phyloP scores from a whole-genome alignment of 192 early-diverging fungal genomes.

The Lunasporangiospora selenospora region DNA sequence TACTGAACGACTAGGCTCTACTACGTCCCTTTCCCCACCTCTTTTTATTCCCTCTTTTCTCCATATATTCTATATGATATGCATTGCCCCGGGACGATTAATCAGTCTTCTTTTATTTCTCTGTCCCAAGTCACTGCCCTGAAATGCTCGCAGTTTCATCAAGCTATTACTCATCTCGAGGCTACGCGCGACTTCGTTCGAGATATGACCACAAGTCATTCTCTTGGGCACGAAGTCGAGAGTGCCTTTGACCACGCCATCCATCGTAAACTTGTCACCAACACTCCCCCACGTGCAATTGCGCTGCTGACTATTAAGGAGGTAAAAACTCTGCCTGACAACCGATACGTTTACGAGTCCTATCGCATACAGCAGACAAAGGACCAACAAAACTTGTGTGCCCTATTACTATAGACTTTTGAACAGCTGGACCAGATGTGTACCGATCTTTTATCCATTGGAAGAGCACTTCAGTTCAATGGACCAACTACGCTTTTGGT shows the following conservation, averaged over 20 bases:
- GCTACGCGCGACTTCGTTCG: constrained; percentile 9
- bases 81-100: neutral
- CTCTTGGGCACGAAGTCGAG: constrained; percentile 35
- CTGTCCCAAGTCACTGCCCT: constrained; percentile 53
- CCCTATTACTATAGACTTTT: constrained; percentile 43
- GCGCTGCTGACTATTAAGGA: constrained; percentile 52
- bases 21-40: no score
- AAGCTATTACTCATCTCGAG: constrained; percentile 39
- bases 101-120: constrained; percentile 49
- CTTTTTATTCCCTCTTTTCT: no score
- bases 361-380: no score
- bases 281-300: constrained; percentile 69
- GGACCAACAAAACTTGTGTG: no score
- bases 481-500: constrained; percentile 55
- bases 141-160: constrained; percentile 45
- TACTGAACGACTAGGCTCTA: no score
- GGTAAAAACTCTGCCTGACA: constrained; percentile 25
- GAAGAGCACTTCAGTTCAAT: constrained; percentile 48
- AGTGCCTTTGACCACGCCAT: constrained; percentile 65
- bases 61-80: neutral
- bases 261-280: constrained; percentile 66
- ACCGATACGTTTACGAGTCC: neutral
- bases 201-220: constrained; percentile 21
- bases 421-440: constrained; percentile 50
- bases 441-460: constrained; percentile 42